Percentiles rank a stretch among this genome's conserved stretches.
phyloP scores from a whole-genome alignment of 306 rosid species.

The Cucumis melo region DNA sequence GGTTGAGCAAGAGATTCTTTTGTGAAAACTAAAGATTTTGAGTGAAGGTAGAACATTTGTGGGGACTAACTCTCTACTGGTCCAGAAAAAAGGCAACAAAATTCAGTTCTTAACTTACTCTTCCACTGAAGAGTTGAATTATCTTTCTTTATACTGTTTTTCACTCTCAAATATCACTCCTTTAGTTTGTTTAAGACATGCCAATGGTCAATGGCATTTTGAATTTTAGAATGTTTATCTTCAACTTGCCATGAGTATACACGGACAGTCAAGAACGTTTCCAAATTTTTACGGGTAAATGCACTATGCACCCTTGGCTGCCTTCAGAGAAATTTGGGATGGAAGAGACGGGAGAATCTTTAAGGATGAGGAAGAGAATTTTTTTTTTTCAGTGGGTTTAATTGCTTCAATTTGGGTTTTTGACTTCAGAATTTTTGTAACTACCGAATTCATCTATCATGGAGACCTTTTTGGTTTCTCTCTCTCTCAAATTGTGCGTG shows the following conservation, averaged over 20 bases:
- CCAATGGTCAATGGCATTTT: background rate
- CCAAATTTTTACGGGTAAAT: background rate
- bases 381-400: background rate
- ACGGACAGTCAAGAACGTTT: background rate
- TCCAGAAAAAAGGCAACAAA: background rate
- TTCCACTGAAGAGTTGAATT: background rate
- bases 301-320: background rate
- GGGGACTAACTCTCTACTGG: background rate
- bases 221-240: background rate
- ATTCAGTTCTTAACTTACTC: background rate
- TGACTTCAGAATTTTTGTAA: background rate
- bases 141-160: background rate
- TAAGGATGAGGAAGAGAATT: background rate
- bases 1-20: background rate
- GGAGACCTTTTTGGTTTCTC: background rate
- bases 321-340: background rate
- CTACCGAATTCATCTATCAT: background rate
- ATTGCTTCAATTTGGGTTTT: background rate
- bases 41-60: background rate
- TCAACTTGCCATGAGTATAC: background rate
- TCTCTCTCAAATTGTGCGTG: background rate
- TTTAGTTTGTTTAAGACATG: background rate
- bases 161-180: background rate
- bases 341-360: background rate
- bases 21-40: background rate